phyloP scores from a whole-genome alignment of 2,329 filamentous ascomycete species.

The Penicillium capsulatum region DNA sequence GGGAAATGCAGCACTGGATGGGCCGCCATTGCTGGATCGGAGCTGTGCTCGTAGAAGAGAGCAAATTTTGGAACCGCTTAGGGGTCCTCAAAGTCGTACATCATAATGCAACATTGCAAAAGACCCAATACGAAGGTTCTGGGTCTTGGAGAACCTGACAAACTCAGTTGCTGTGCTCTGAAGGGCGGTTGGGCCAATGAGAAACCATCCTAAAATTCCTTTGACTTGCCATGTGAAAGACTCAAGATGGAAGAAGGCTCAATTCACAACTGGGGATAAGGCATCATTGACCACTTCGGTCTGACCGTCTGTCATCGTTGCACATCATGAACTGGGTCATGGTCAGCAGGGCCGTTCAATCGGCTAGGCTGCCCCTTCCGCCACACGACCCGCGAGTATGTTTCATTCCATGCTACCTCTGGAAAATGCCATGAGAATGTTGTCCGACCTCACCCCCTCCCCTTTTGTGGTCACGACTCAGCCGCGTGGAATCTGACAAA shows the following conservation, averaged over 20 bases:
- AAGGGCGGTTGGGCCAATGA: conserved; percentile 14
- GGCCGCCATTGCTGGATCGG: conserved; percentile 11
- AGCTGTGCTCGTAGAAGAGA: conserved; percentile 8
- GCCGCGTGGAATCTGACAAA: conserved; percentile 41
- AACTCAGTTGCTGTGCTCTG: conserved; percentile 7
- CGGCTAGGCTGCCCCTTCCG: neutral
- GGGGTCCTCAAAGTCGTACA: conserved; percentile 19
- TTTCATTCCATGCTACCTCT: conserved; percentile 21
- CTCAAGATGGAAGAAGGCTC: conserved; percentile 9
- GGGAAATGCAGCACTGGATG: conserved; percentile 1
- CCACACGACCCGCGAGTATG: conserved; percentile 10
- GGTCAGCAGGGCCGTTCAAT: conserved; percentile 19
- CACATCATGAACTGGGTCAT: conserved; percentile 20
- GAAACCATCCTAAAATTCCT: conserved; percentile 3
- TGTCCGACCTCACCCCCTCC: conserved; percentile 20
- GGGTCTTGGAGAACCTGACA: conserved; percentile 7
- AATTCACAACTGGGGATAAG: too few relatives aligned
- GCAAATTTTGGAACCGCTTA: conserved; percentile 7
- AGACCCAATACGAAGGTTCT: conserved; percentile 13
- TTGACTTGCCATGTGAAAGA: conserved; percentile 29
- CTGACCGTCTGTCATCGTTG: conserved; percentile 18
- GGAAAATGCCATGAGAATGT: conserved; percentile 20
- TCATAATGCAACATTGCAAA: conserved; percentile 24
- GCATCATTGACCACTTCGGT: conserved; percentile 15
- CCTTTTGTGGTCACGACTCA: conserved; percentile 13